Conservation (phyloP, 2,329 filamentous ascomycete genomes). For the Colletotrichum shisoi region DNA sequence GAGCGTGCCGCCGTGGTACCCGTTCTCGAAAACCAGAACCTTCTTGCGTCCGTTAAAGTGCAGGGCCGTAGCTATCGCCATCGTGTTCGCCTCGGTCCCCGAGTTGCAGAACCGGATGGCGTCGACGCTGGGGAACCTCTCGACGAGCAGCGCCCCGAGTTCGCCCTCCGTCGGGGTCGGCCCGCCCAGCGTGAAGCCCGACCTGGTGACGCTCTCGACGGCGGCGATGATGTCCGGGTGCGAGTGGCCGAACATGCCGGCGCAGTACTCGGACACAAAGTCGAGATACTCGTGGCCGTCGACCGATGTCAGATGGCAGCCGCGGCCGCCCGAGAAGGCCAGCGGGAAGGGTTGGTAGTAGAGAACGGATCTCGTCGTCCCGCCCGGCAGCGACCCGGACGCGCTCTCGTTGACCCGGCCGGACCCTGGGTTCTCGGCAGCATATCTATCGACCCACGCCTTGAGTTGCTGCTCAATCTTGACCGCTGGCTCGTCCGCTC, state of each 20-base stretch:
- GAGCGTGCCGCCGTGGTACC: slow-evolving; percentile 60
- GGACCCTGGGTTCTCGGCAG: slow-evolving; percentile 50
- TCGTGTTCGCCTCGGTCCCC: slow-evolving; percentile 70
- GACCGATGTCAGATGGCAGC: slow-evolving; percentile 51
- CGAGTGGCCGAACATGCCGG: slow-evolving; percentile 72
- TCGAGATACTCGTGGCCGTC: slow-evolving; percentile 63
- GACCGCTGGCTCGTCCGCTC: background rate
- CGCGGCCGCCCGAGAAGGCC: slow-evolving; percentile 50
- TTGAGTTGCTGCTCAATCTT: slow-evolving; percentile 10
- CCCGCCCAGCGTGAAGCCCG: slow-evolving; percentile 64
- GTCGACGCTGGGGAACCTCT: slow-evolving; percentile 61
- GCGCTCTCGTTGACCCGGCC: slow-evolving; percentile 51
- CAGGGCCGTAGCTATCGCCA: slow-evolving; percentile 64
- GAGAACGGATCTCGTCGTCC: slow-evolving; percentile 57
- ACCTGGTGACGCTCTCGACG: slow-evolving; percentile 55
- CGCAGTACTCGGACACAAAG: slow-evolving; percentile 69
- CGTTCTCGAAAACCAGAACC: slow-evolving; percentile 58
- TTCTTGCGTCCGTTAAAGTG: slow-evolving; percentile 55
- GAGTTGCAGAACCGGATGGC: slow-evolving; percentile 69
- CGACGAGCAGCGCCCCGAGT: slow-evolving; percentile 61
- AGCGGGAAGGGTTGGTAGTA: slow-evolving; percentile 56
- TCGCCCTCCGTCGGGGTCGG: slow-evolving; percentile 60
- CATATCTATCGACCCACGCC: slow-evolving; percentile 16
- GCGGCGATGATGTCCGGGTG: slow-evolving; percentile 62
- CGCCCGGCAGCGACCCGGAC: slow-evolving; percentile 52